Evolutionary conservation across 2,329 filamentous ascomycete genomes (phyloP), one percentile per base, ranked within the genome.

Genomic region (Atkinsonella texensis): DNA sequence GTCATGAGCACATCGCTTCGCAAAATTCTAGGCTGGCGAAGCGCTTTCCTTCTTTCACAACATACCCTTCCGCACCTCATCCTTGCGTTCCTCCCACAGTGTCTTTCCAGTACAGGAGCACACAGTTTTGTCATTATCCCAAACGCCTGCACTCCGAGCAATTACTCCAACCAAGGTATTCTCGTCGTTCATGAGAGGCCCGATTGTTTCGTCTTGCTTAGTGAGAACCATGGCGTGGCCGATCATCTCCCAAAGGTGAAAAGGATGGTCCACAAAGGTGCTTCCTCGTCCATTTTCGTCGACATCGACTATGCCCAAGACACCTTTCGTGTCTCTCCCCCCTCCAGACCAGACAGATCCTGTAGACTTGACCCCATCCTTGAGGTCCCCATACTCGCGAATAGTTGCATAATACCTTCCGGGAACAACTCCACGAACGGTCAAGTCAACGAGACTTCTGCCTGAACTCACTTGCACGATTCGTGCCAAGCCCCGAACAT

Each of bases 61-160:
- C 88, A 98, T 97, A 2, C 93, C 93, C 71, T 88, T 90, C 58
- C 79, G 76, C 42, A 90, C 82, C 71, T 95, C 88, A 62, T 96
- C 90, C 69, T 84, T 84, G 60, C 93, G 81, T 75, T 98, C 93
- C 69, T 98, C 87, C 93, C 93, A 98, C 11, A 98, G 80, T 52
- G 90, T 97, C 80, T 97, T 97, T 4, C 93, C 93, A 39, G 89
- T 95, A 69, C 93, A 98, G 46, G 89, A 95, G 68, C 93, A 98
- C 6, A 98, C 91, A 45, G 87, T 95, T 77, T 97, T 98, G 66
- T 96, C 89, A 62, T 98, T 95, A 67, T 96, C 91, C 93, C 93
- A 98, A 55, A 95, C 85, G n/a, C 93, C 93, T 15, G 93, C 91
- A 68, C 90, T 96, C 64, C 93, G 77, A 47, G 93, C 93, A 70